Percentiles rank a stretch among this genome's conserved stretches.
phyloP scores from a whole-genome alignment of 305 asterid genomes.

The Petunia hybrid region DNA sequence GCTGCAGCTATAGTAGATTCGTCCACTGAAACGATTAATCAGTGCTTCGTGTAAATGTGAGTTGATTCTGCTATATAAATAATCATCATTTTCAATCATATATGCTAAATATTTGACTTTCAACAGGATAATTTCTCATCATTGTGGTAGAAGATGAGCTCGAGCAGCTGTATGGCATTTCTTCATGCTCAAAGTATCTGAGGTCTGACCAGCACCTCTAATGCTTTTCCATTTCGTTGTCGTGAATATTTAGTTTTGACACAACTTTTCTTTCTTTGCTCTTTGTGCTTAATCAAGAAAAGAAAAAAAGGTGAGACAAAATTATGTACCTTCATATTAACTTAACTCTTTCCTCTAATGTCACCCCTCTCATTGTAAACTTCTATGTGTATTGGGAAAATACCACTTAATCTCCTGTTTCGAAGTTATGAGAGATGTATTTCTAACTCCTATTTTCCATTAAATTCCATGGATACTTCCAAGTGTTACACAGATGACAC shows the following conservation, averaged over 20 bases:
- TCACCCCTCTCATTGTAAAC: not conserved
- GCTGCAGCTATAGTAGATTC: not conserved
- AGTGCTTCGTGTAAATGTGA: not conserved
- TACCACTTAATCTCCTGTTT: not conserved
- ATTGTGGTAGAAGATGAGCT: constrained; percentile 10
- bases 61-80: not conserved
- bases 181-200: not conserved
- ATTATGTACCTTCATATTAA: not conserved
- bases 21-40: not conserved
- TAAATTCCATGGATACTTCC: not conserved
- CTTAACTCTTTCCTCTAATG: not conserved
- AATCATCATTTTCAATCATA: not conserved
- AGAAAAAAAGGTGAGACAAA: not conserved
- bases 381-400: not conserved
- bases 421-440: not conserved
- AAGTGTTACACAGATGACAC: not conserved
- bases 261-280: not conserved
- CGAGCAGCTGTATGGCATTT: not conserved
- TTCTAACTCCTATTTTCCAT: no score
- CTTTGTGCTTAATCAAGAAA: not conserved
- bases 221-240: not conserved
- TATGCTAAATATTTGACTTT: not conserved
- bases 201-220: not conserved
- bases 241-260: not conserved
- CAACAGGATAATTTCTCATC: not conserved